phyloP scores from a whole-genome alignment of 169 alveolate species.

The Plasmodium falciparum region DNA sequence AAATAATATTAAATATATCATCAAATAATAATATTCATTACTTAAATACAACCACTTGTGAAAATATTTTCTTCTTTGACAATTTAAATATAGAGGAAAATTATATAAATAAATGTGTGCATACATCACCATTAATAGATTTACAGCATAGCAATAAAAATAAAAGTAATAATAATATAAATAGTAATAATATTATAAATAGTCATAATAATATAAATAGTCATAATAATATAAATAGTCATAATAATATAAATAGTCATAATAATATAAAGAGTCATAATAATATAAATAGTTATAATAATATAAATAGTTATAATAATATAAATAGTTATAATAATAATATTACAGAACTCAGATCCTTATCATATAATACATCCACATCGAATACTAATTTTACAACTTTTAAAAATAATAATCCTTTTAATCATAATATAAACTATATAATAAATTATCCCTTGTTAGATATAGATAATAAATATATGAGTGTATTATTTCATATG shows the following conservation, averaged over 20 bases:
- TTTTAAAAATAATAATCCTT: too few species aligned
- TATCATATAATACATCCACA: too few species aligned
- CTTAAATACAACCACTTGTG: background rate
- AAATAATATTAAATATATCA: background rate
- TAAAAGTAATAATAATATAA: too few species aligned
- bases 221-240: too few species aligned
- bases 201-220: too few species aligned
- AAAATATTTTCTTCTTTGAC: background rate
- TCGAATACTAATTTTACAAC: too few species aligned
- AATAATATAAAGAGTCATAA: too few species aligned
- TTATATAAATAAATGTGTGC: background rate
- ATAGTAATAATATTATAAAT: too few species aligned
- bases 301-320: background rate
- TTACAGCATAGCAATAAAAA: background rate
- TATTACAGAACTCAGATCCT: too few species aligned
- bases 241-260: too few species aligned
- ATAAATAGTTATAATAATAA: background rate
- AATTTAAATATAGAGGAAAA: background rate
- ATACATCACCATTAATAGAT: background rate
- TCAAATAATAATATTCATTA: background rate
- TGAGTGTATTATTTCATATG: constrained; percentile 47
- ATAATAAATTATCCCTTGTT: constrained; percentile 10
- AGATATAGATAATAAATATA: constrained; percentile 39
- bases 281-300: background rate
- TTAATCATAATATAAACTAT: background rate